Conservation (phyloP, 2,329 filamentous ascomycete species). For the Pseudocercospora ulei region DNA sequence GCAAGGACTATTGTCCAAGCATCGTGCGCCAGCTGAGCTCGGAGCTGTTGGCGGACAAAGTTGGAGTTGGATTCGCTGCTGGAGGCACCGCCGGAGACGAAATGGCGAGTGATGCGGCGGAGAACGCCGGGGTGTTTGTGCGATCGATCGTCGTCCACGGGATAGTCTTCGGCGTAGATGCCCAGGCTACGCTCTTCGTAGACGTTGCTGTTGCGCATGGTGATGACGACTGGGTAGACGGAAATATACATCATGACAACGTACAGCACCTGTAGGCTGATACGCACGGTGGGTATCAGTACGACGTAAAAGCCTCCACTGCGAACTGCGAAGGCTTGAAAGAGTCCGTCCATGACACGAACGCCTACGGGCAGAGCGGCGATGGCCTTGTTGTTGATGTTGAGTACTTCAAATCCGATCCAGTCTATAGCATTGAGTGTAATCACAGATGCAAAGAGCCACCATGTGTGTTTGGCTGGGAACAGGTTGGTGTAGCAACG, state of each 20-base stretch:
- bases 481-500: conserved; percentile 56
- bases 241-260: conserved; percentile 59
- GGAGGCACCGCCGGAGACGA: conserved; percentile 12
- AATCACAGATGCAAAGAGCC: conserved; percentile 45
- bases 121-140: conserved; percentile 11
- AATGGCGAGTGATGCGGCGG: conserved; percentile 15
- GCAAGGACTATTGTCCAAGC: conserved; percentile 41
- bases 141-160: conserved; percentile 8
- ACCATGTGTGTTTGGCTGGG: conserved; percentile 51
- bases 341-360: conserved; percentile 49
- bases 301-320: conserved; percentile 46
- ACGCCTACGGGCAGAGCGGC: conserved; percentile 39
- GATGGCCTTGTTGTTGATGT: conserved; percentile 47
- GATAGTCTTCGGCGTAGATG: conserved; percentile 42
- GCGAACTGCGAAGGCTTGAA: conserved; percentile 48
- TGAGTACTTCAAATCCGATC: conserved; percentile 45
- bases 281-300: conserved; percentile 38
- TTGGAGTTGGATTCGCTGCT: conserved; percentile 29
- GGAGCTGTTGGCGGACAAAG: conserved; percentile 39
- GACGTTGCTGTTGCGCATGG: conserved; percentile 51
- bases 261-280: conserved; percentile 50
- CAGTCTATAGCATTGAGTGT: conserved; percentile 48
- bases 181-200: conserved; percentile 55
- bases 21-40: conserved; percentile 42
- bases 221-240: conserved; percentile 53